Evolutionary conservation across 1,139 yeast genomes (phyloP), one percentile per base, ranked within the genome.

Genomic region (Candida frijolesensis): DNA sequence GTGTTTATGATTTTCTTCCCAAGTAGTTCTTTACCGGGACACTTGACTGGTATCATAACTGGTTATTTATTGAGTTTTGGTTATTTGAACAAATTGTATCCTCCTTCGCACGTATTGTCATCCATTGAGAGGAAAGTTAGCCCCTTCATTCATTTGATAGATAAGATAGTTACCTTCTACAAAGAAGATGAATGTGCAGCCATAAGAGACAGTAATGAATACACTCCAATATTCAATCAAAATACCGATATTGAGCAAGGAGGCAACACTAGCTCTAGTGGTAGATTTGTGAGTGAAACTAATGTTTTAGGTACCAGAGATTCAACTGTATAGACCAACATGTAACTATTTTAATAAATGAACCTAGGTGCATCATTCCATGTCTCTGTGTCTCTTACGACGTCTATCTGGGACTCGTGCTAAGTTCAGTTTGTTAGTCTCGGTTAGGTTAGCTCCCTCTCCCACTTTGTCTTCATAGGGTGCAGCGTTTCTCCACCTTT

Each of bases 11-110:
- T 76, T 75, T 44, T 89, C 79, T 18, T 68, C 79, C 57, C 62
- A 63, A 41, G 78, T 74, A 45, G 92, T 10, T 85, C 94, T 48
- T 84, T 90, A 57, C 70, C 85, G 58, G 96, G 96, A 22, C 96
- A 91, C 54, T 66, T 74, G 57, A 68, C 72, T 11, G 80, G 77
- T 1, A 68, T 74, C 41, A 60, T 71, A 15, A 57, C 76, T 27
- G 80, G 80, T 5, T 75, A 65, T 57, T 63, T 75, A 47, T 66
- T 87, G 61, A 88, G 81, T 2, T 67, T 76, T 60, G 94, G 87
- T 11, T 75, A 76, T 51, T 68, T 90, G 51, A 74, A 74, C 42
- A 64, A 74, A 42, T 68, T 86, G 61, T 79, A 79, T 55, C 89
- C 91, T 2, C 94, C 97, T 9, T 80, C 86, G 53, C 73, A 78